A percentile compares a stretch with the other conserved stretches of the same genome.
Conservation (phyloP, 768 basidiomycete genomes). For the Asterophora lycoperdoides region DNA sequence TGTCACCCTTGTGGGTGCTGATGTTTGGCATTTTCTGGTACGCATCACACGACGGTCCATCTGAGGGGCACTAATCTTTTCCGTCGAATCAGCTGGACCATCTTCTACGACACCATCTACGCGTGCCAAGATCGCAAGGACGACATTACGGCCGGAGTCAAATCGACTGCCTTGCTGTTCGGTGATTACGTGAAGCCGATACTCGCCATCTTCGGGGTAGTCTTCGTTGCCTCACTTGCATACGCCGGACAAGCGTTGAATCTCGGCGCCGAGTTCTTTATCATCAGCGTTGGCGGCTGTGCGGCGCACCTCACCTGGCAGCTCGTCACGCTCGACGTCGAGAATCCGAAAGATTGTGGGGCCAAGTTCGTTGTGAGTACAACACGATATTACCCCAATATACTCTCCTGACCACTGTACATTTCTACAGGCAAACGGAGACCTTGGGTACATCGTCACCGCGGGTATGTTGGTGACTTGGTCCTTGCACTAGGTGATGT, state of each 20-base stretch:
- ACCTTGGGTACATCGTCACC: neutral
- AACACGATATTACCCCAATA: no score
- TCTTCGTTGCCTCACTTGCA: constrained; percentile 37
- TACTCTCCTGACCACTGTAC: no score
- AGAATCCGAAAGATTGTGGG: constrained; percentile 6
- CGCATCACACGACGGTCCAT: neutral
- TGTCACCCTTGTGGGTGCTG: neutral
- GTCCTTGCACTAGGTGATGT: neutral
- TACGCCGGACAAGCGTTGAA: constrained; percentile 33
- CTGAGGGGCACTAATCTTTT: no score
- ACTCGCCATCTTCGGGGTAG: constrained; percentile 36
- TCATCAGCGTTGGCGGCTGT: constrained; percentile 20
- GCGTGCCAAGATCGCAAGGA: constrained; percentile 44
- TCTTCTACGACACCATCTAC: constrained; percentile 13
- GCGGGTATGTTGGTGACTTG: neutral
- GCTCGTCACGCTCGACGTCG: constrained; percentile 3
- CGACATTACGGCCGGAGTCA: constrained; percentile 49
- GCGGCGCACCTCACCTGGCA: constrained; percentile 9
- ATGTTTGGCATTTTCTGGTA: constrained; percentile 9
- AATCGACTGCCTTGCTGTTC: constrained; percentile 54
- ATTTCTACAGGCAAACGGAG: neutral
- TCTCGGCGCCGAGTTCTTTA: constrained; percentile 31
- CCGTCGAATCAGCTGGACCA: constrained; percentile 6
- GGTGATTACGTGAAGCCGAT: constrained; percentile 38
- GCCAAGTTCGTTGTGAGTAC: constrained; percentile 6